Base-by-base conservation (phyloP, 1,139 yeast species). In the Suzukiozyma palmioleophila region DNA sequence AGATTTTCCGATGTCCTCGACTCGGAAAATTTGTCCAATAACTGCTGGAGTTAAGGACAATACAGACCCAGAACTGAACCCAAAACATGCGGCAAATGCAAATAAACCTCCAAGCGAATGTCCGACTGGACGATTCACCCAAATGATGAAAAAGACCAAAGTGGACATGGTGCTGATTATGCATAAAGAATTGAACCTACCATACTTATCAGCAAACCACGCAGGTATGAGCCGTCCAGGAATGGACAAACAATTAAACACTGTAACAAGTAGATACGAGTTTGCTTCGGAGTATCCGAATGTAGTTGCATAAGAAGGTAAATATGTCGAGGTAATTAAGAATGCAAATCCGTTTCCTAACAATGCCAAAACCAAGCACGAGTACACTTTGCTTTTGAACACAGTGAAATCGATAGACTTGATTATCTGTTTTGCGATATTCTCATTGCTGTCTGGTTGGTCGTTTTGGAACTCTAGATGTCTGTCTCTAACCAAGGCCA, bases 321-420 rank as follows among this genome's bases (percentile, higher is more conserved):
- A 45, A 39, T 56, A 59, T 11, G 62, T 59, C 33, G 52, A 35
- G 1, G 63, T 45, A 10, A 60, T 47, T 33, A 57, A 47, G 41
- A 58, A 59, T 8, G 59, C 57, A 25, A 62, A 53, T 9, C 66
- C 66, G 47, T 60, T 62, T n/a, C 64, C 64, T 13, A 63, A 46
- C 37, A 62, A 49, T 13, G 63, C 57, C 15, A 57, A 30, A 4
- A 61, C 66, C 33, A 63, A 45, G 36, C 56, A 52, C 1, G 58
- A 41, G 41, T 57, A 63, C 25, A 57, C 49, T 40, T 38, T 48
- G 39, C 59, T 58, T 42, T 52, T 54, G 42, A 60, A 59, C 10
- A 57, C 57, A 22, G 43, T 47, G 10, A 60, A 46, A 44, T 61
- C 65, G 36, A 63, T 54, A 3, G 66, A 56, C 32, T 48, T 48